A percentile compares a stretch with the other conserved stretches of the same genome.
Conservation (phyloP, 306 rosid genomes). For the Castanea mollissima region DNA sequence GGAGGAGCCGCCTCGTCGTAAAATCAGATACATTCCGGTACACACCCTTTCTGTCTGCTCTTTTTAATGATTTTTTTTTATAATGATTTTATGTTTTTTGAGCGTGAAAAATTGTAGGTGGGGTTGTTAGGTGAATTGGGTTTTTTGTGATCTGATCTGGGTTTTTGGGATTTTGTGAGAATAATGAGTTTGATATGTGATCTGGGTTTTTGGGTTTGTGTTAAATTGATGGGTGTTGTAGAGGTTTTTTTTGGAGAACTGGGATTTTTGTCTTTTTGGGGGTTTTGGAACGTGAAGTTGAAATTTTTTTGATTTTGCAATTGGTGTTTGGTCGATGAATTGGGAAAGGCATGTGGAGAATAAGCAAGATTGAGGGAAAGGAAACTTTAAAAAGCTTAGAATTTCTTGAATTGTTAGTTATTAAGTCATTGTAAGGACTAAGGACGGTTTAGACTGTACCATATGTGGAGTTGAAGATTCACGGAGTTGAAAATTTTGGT, state of each 20-base stretch:
- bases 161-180: neutral
- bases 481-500: neutral
- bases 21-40: conserved; percentile 96
- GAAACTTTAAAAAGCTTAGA: neutral
- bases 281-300: neutral
- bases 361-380: neutral
- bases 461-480: neutral
- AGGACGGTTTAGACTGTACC: neutral
- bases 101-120: neutral
- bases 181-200: neutral
- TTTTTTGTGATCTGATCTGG: neutral
- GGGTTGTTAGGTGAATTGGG: neutral
- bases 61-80: neutral
- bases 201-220: neutral
- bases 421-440: neutral
- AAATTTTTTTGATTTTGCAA: neutral
- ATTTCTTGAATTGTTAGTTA: neutral
- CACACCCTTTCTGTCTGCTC: neutral
- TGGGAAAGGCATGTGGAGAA: neutral
- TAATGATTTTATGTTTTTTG: neutral
- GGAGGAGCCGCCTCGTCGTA: conserved; percentile 83
- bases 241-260: neutral
- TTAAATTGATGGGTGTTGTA: neutral
- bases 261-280: neutral
- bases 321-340: neutral